Evolutionary conservation across 2,329 filamentous ascomycete genomes (phyloP).

Genomic region (Drechmeria coniospora): DNA sequence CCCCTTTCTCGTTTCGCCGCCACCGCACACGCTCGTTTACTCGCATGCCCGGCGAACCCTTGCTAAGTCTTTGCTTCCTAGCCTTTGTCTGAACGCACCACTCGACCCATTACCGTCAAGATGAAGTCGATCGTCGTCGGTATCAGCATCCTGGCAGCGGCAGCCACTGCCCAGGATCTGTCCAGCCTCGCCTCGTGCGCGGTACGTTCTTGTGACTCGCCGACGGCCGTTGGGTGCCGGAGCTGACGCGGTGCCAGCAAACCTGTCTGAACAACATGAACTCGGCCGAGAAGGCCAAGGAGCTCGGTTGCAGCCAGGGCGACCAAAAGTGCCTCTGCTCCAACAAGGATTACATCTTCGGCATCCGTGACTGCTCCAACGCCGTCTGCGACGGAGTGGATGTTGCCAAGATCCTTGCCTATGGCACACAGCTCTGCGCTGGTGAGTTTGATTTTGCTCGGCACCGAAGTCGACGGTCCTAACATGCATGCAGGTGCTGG

Average conservation of each 20-base stretch:
- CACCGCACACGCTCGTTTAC: neutral
- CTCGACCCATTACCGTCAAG: constrained; percentile 17
- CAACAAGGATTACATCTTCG: constrained; percentile 30
- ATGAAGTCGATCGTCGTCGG: constrained; percentile 35
- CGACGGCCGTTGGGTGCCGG: neutral
- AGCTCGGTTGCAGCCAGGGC: constrained; percentile 28
- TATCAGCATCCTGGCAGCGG: constrained; percentile 24
- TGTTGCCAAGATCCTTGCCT: constrained; percentile 21
- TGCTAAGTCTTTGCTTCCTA: constrained; percentile 6
- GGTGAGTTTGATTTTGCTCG: constrained; percentile 11
- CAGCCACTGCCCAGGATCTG: constrained; percentile 25
- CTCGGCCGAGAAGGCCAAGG: constrained; percentile 19
- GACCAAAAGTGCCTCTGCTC: constrained; percentile 32
- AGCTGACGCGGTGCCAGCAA: constrained; percentile 19
- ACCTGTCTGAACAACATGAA: constrained; percentile 37
- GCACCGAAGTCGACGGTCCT: constrained; percentile 2
- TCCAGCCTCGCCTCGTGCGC: constrained; percentile 32
- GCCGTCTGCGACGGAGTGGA: constrained; percentile 23
- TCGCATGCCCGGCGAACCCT: constrained; percentile 9
- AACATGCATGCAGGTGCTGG: constrained; percentile 14
- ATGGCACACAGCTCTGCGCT: constrained; percentile 23
- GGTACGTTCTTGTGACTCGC: constrained; percentile 26
- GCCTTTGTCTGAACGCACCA: constrained; percentile 4
- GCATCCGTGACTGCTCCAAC: constrained; percentile 34
- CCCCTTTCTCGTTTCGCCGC: neutral